Evolutionary conservation across 2,329 filamentous ascomycete genomes (phyloP).

Genomic region (Xylogone sp.): DNA sequence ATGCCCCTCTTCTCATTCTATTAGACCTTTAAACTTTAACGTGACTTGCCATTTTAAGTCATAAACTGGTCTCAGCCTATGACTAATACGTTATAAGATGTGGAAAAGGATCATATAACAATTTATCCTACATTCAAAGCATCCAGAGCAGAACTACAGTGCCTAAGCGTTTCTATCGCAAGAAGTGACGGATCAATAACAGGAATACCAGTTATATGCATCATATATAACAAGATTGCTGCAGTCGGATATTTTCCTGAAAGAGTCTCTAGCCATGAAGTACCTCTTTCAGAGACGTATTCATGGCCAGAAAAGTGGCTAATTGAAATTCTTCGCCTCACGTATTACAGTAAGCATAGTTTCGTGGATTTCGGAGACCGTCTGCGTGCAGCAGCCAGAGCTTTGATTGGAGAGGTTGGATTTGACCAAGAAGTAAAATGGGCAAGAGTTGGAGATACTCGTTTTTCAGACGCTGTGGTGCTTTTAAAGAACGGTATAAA

Average conservation of each 20-base stretch:
- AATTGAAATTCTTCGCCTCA: slow-evolving; percentile 7
- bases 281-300: slow-evolving; percentile 4
- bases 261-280: slow-evolving; percentile 6
- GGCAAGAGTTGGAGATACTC: slow-evolving; percentile 4
- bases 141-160: slow-evolving; percentile 1
- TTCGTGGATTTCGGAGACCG: slow-evolving; percentile 5
- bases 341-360: slow-evolving; percentile 6
- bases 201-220: slow-evolving; percentile 3
- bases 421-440: slow-evolving; percentile 3
- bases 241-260: slow-evolving; percentile 4
- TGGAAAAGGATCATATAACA: slow-evolving; percentile 7
- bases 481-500: slow-evolving; percentile 7
- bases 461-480: slow-evolving; percentile 3
- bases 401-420: slow-evolving; percentile 6
- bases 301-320: slow-evolving; percentile 6
- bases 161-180: slow-evolving; percentile 1
- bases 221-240: slow-evolving; percentile 8
- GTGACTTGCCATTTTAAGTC: slow-evolving; percentile 6
- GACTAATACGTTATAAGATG: slow-evolving; percentile 4
- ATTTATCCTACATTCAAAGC: slow-evolving; percentile 6
- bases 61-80: slow-evolving; percentile 7
- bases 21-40: slow-evolving; percentile 2
- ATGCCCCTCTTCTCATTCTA: slow-evolving; percentile 5
- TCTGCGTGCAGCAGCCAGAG: slow-evolving; percentile 4
- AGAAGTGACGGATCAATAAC: not conserved